A percentile compares a stretch with the other conserved stretches of the same genome.
Evolutionary conservation across 768 basidiomycete genomes (phyloP).

Genomic region (Phaffia australis): DNA sequence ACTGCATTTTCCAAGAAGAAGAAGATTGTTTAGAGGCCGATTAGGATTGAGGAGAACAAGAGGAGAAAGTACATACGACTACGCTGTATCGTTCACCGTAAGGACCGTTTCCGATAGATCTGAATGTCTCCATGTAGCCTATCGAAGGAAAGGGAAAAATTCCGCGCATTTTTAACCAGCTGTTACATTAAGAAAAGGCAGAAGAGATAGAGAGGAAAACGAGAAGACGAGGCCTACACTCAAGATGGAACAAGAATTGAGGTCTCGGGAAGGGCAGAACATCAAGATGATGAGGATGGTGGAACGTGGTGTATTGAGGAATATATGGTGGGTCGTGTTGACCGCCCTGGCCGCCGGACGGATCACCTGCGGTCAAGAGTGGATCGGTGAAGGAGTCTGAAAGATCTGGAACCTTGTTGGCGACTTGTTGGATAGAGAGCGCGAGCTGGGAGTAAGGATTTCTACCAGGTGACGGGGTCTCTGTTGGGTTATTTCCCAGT

Average conservation of each 20-base stretch:
- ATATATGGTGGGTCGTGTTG: background rate
- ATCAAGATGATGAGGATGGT: constrained; percentile 26
- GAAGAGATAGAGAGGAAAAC: background rate
- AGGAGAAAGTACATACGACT: constrained; percentile 24
- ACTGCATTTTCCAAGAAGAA: background rate
- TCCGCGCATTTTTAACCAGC: background rate
- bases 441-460: no score
- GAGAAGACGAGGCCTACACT: constrained; percentile 18
- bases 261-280: constrained; percentile 24
- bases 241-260: constrained; percentile 32
- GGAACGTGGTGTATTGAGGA: constrained; percentile 26
- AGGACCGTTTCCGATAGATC: constrained; percentile 29
- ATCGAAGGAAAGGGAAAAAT: background rate
- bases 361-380: no score
- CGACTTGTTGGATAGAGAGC: no score
- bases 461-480: no score
- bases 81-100: constrained; percentile 30
- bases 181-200: background rate
- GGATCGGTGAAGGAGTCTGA: no score
- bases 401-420: no score
- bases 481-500: no score
- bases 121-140: constrained; percentile 30
- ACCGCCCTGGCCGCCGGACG: no score
- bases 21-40: background rate
- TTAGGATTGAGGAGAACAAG: background rate